Percentiles rank a stretch among this genome's conserved stretches.
These are phyloP conservation scores for Arthrinium phaeospermum DNA, from an alignment of 2,329 filamentous ascomycete genomes.

Conservation along the genomic window DNA sequence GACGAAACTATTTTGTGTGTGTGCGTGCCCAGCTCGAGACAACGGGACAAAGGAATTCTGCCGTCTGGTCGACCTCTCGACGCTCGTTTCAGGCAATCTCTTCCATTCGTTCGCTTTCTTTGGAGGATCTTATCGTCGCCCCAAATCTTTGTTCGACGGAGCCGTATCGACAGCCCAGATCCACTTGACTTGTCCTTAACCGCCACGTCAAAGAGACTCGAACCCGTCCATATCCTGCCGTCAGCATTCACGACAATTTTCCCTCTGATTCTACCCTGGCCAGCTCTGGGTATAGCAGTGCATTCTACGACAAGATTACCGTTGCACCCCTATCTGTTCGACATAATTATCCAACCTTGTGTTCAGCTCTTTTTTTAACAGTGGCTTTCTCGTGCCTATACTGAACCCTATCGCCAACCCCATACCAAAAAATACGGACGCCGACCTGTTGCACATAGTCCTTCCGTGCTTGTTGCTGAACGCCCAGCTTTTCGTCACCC, in stretches of 20 bases:
- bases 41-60: slow-evolving; percentile 17
- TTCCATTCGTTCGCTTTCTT: slow-evolving; percentile 12
- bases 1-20: slow-evolving; percentile 17
- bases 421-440: neutral
- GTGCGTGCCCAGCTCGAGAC: neutral
- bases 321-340: slow-evolving; percentile 18
- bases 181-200: slow-evolving; percentile 8
- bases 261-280: slow-evolving; percentile 15
- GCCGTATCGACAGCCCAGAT: slow-evolving; percentile 15
- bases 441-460: slow-evolving; percentile 19
- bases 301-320: slow-evolving; percentile 1
- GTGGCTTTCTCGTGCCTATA: slow-evolving; percentile 11
- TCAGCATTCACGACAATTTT: slow-evolving; percentile 8
- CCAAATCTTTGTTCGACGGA: slow-evolving; percentile 19
- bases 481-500: slow-evolving; percentile 11
- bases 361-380: slow-evolving; percentile 1
- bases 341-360: neutral
- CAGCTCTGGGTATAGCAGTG: slow-evolving; percentile 18
- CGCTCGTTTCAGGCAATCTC: slow-evolving; percentile 18
- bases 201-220: slow-evolving; percentile 14
- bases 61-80: slow-evolving; percentile 12
- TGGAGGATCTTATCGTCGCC: slow-evolving; percentile 12
- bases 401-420: slow-evolving; percentile 11
- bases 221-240: slow-evolving; percentile 11
- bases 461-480: slow-evolving; percentile 12